Conservation (phyloP, 2,329 filamentous ascomycete genomes). For the Lachnellula subtilissima region DNA sequence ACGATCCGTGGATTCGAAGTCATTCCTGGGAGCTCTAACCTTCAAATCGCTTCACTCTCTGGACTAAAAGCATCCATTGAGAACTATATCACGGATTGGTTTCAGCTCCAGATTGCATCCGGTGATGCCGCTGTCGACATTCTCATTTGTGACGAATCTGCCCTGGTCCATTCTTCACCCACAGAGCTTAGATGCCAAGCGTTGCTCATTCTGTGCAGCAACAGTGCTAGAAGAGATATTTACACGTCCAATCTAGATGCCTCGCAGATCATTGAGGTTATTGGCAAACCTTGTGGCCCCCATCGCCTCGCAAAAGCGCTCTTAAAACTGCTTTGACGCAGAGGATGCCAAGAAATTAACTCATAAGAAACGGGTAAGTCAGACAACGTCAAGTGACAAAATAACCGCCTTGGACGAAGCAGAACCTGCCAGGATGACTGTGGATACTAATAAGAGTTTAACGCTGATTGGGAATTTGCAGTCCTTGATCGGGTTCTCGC, state of each 20-base stretch:
- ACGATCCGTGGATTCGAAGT: conserved; percentile 20
- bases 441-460: conserved; percentile 11
- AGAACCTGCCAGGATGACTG: conserved; percentile 10
- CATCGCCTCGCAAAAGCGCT: conserved; percentile 24
- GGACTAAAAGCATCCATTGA: conserved; percentile 17
- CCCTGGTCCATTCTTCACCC: conserved; percentile 5
- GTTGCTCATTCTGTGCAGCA: conserved; percentile 21
- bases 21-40: conserved; percentile 5
- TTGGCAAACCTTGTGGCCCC: conserved; percentile 23
- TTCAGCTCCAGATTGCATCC: conserved; percentile 9
- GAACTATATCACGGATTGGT: conserved; percentile 23
- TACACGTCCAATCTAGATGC: conserved; percentile 10
- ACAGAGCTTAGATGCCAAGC: conserved; percentile 5
- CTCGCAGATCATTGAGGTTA: conserved; percentile 19
- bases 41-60: conserved; percentile 11
- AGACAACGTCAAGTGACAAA: background rate
- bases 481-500: conserved; percentile 21
- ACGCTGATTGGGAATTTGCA: conserved; percentile 18
- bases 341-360: conserved; percentile 10
- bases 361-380: conserved; percentile 9
- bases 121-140: conserved; percentile 11
- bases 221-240: conserved; percentile 14
- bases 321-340: conserved; percentile 21
- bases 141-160: conserved; percentile 21
- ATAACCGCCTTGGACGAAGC: background rate